Conservation (phyloP, 1,284 basidiomycete species). For the Ceratobasidium sp. region DNA sequence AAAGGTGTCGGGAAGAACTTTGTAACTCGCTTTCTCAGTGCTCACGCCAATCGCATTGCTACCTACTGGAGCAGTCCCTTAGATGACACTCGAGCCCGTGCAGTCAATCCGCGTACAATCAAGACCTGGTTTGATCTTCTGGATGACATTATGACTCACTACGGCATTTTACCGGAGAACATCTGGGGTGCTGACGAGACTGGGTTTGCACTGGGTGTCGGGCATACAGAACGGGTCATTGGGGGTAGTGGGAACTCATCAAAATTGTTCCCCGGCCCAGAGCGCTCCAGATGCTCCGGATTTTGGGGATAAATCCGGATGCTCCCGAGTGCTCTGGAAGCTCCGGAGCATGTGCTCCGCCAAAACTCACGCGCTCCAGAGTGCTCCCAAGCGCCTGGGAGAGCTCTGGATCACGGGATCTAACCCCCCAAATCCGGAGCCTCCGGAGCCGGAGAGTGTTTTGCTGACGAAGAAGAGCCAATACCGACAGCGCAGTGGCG, state of each 20-base stretch:
- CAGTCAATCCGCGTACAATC: conserved; percentile 54
- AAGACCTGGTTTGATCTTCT: conserved; percentile 54
- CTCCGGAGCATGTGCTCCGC: too few relatives aligned
- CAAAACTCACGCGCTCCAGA: too few relatives aligned
- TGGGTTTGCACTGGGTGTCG: conserved; percentile 54
- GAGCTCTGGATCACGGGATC: too few relatives aligned
- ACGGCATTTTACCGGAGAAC: conserved; percentile 53
- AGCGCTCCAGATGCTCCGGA: too few relatives aligned
- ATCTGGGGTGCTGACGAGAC: conserved; percentile 61
- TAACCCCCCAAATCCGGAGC: too few relatives aligned
- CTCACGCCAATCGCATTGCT: conserved; percentile 49
- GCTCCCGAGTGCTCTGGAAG: too few relatives aligned
- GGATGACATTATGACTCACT: conserved; percentile 50
- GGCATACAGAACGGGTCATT: conserved; percentile 54
- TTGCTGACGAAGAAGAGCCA: conserved; percentile 54
- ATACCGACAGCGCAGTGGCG: conserved; percentile 55
- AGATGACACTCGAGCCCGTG: conserved; percentile 53
- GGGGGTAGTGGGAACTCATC: conserved; percentile 51
- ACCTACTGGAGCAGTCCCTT: conserved; percentile 54
- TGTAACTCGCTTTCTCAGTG: conserved; percentile 44
- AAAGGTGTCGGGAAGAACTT: conserved; percentile 46
- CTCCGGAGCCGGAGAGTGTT: too few relatives aligned
- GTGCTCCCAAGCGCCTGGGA: too few relatives aligned
- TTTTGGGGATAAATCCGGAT: too few relatives aligned
- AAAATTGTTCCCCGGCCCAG: too few relatives aligned